Base-by-base conservation (phyloP, 768 basidiomycete genomes). In the Floccularia luteovirens region DNA sequence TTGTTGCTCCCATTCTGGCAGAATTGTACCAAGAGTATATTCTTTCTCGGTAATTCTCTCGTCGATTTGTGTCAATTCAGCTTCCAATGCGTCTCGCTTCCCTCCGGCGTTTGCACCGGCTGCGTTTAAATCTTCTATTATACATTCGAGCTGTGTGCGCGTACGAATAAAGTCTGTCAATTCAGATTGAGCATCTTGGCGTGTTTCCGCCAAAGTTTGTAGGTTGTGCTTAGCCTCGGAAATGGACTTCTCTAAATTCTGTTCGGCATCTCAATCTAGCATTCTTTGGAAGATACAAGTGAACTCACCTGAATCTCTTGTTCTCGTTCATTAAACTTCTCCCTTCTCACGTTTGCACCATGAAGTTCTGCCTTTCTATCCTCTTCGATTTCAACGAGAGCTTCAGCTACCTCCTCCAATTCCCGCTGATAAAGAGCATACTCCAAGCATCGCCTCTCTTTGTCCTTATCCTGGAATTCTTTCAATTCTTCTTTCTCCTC, bases 401-500 rank as follows among this genome's bases (percentile, higher is more conserved):
- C 81, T 39, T 83, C 82, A 0, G 75, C 79, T 1, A 94, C 91
- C 48, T 98, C 94, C 43, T 87, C 81, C 27, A 97, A 60, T 54
- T 99, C 94, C 24, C 87, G 74, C 48, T 90, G 85, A 60, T 96
- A 90, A 46, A 98, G 62, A 0, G 92, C 90, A 56, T 97, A 98
- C 56, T 99, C 96, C 51, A 97, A 67, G 57, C 91, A 94, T 28
- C 94, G 72, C 25, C 94, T 69, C 43, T 97, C 90, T 59, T 90
- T 90, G 56, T 99, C 96, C 56, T 91, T 91, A 47, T 89, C 82
- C 58, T 96, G 91, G 54, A 89, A 99, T 57, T 96, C 91, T 55
- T 93, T 94, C 41, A 99, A 62, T 56, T 99, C 96, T 48, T 94
- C 90, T 57, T 98, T 98, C 64, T 99, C 96, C 53, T 96, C 91